Evolutionary conservation across 129 eudicot genomes (phyloP).

Genomic region (Gnaphalium uliginosum): DNA sequence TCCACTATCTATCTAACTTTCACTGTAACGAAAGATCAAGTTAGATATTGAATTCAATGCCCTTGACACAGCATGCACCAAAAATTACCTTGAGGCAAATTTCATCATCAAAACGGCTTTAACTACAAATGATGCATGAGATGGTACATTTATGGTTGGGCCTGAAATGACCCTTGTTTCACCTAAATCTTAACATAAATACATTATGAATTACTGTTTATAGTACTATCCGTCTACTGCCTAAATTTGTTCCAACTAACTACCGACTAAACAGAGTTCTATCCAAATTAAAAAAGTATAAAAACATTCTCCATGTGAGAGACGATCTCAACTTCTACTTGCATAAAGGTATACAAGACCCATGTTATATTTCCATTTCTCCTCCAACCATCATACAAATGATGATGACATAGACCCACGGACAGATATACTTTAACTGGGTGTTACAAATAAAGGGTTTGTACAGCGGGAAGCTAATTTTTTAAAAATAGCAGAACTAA

Average conservation of each 20-base stretch:
- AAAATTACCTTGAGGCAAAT: neutral
- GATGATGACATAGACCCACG: neutral
- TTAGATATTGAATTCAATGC: neutral
- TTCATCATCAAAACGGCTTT: neutral
- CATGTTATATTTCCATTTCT: neutral
- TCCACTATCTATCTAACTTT: constrained; percentile 16
- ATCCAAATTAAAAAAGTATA: neutral
- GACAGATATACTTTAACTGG: neutral
- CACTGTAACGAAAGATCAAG: constrained; percentile 7
- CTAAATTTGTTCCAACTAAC: neutral
- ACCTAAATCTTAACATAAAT: neutral
- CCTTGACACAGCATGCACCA: constrained; percentile 13
- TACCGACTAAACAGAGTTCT: neutral
- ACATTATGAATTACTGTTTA: neutral
- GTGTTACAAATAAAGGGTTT: no score
- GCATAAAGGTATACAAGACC: neutral
- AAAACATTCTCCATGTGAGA: neutral
- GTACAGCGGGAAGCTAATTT: no score
- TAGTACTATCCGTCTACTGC: neutral
- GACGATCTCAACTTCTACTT: neutral
- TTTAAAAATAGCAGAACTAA: no score
- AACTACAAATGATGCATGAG: neutral
- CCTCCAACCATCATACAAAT: neutral
- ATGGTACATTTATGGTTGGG: neutral
- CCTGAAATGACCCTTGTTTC: neutral